Evolutionary conservation across 495 filamentous ascomycete species (phyloP), one percentile per base, ranked within the genome.

Genomic region (Neurospora cerealis): DNA sequence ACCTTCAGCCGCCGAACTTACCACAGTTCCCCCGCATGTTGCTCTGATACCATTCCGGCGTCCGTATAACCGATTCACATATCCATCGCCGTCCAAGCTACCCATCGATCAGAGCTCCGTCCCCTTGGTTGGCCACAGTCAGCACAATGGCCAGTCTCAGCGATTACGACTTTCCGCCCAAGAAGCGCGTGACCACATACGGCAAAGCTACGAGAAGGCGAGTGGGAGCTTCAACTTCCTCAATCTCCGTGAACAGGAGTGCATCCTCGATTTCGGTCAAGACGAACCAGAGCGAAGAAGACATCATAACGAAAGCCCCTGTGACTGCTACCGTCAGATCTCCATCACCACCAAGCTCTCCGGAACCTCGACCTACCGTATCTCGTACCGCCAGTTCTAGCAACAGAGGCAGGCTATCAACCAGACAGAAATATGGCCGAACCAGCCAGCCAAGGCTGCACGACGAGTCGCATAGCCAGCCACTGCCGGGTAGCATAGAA

Each of bases 111-210:
- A 2, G 15, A 54, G 42, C 70, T 72, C 42, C 70, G 40, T 48
- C 10, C 70, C 21, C 15, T 71, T 34, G 70, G 4, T 48, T 19
- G 42, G 24, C 70, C 32, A 39, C 70, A 24, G 70, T 37, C 24
- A 28, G 69, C 28, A 66, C 54, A 69, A 83, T 84, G 82, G 78
- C 78, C 17, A 80, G 69, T 11, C 79, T 77, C 62, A 78, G 75
- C 36, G 83, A 84, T 38, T 77, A 78, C 48, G 80, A 81, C 71
- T 80, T 80, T 73, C 77, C 78, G 38, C 79, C 81, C 70, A 83
- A 81, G 72, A 82, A 76, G 74, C 80, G 76, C 37, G 70, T 80
- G 36, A 79, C 73, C 17, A 86, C 84, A 11, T 86, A 86, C 73
- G 84, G 84, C 44, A 85, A 81, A 42, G 75, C 77, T 38, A 62